Conservation (phyloP, 495 filamentous ascomycete genomes). For the Podospora bellae-mahoneyi region DNA sequence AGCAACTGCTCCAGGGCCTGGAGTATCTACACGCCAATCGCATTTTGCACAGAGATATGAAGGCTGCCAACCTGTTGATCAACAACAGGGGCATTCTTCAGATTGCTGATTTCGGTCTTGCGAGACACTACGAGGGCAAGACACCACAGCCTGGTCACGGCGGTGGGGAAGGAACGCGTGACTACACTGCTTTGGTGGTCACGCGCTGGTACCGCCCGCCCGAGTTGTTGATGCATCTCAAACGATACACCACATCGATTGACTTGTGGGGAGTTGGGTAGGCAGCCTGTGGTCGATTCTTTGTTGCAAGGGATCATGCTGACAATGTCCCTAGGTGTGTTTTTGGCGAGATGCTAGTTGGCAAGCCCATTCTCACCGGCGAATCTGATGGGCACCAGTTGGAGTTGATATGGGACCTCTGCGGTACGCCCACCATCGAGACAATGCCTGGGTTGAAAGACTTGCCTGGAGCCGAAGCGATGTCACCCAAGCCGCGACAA, state of each 20-base stretch:
- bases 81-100: slow-evolving; percentile 91
- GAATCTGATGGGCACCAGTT: slow-evolving; percentile 86
- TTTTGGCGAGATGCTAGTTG: slow-evolving; percentile 96
- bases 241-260: slow-evolving; percentile 89
- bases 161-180: slow-evolving; percentile 77
- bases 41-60: slow-evolving; percentile 97
- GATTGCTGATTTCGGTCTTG: slow-evolving; percentile 96
- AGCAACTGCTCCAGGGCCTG: slow-evolving; percentile 86
- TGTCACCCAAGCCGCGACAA: slow-evolving; percentile 60
- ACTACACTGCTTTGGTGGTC: slow-evolving; percentile 93
- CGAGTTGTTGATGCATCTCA: slow-evolving; percentile 82
- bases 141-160: slow-evolving; percentile 75
- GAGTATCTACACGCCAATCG: slow-evolving; percentile 84
- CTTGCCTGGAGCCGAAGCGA: slow-evolving; percentile 75
- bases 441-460: slow-evolving; percentile 89
- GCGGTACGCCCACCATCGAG: slow-evolving; percentile 84
- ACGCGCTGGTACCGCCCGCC: slow-evolving; percentile 97
- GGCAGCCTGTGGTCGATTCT: slow-evolving; percentile 15
- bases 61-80: slow-evolving; percentile 95
- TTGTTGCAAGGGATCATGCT: slow-evolving; percentile 16
- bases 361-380: slow-evolving; percentile 88
- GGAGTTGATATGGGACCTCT: slow-evolving; percentile 87
- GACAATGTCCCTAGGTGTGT: slow-evolving; percentile 66
- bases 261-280: slow-evolving; percentile 98
- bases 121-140: slow-evolving; percentile 85